Evolutionary conservation across 73 alveolate species (phyloP).

Genomic region (Urostyla sp.): DNA sequence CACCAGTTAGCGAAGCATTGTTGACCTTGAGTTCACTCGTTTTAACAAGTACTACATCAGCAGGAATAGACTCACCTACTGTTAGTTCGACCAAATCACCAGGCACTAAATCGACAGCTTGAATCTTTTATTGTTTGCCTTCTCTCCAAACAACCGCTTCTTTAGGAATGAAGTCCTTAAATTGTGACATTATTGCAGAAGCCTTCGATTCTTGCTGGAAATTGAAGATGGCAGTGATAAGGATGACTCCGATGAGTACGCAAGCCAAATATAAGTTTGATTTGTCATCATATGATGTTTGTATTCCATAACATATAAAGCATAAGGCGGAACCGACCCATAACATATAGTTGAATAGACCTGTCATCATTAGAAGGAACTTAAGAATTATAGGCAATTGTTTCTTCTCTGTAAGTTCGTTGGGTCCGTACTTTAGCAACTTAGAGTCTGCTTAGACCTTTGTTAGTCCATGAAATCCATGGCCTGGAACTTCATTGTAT

Average conservation of each 20-base stretch:
- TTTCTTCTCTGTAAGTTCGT: conserved; percentile 83
- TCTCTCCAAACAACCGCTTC: conserved; percentile 88
- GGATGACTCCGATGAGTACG: conserved; percentile 73
- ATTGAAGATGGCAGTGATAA: conserved; percentile 82
- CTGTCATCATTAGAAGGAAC: conserved; percentile 82
- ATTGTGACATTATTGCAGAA: conserved; percentile 88
- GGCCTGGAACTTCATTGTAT: not conserved
- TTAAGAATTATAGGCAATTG: conserved; percentile 78
- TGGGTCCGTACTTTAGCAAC: conserved; percentile 67
- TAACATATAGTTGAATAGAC: conserved; percentile 81
- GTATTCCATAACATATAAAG: conserved; percentile 77
- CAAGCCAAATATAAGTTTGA: conserved; percentile 84
- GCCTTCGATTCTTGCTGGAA: conserved; percentile 80
- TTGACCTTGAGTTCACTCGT: conserved; percentile 93
- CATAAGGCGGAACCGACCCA: conserved; percentile 82
- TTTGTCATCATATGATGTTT: conserved; percentile 63
- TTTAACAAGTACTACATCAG: conserved; percentile 91
- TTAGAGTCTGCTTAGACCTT: conserved; percentile 16
- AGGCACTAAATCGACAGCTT: conserved; percentile 89
- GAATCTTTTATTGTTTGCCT: conserved; percentile 74
- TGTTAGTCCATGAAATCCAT: conserved; percentile 16
- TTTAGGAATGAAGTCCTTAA: conserved; percentile 88
- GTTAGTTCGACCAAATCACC: conserved; percentile 96
- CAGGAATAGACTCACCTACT: conserved; percentile 97
- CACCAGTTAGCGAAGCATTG: conserved; percentile 97